Evolutionary conservation across 2,329 filamentous ascomycete species (phyloP).

Genomic region (Colletotrichum paranaense): DNA sequence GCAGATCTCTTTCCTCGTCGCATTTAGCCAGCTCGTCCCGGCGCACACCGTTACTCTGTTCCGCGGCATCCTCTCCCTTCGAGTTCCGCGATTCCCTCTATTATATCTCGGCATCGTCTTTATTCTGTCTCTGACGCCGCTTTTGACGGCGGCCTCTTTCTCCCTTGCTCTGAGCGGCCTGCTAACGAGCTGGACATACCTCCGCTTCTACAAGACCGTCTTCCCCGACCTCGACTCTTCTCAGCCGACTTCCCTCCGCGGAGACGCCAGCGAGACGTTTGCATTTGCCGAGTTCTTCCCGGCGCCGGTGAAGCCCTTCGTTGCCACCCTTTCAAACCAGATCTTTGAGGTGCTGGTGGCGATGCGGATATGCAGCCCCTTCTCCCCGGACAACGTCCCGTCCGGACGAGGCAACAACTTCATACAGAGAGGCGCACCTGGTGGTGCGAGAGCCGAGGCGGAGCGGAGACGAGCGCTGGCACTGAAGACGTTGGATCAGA

Average conservation of each 20-base stretch:
- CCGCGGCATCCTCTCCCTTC: slow-evolving; percentile 87
- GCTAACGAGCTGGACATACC: slow-evolving; percentile 91
- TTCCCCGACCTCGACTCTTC: slow-evolving; percentile 75
- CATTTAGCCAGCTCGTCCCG: slow-evolving; percentile 96
- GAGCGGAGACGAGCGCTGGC: slow-evolving; percentile 90
- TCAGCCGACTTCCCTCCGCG: slow-evolving; percentile 74
- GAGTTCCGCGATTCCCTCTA: slow-evolving; percentile 79
- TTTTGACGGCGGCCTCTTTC: slow-evolving; percentile 77
- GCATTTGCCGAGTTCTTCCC: slow-evolving; percentile 97
- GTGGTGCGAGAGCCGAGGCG: slow-evolving; percentile 87
- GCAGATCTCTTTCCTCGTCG: slow-evolving; percentile 93
- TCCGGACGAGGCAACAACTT: slow-evolving; percentile 74
- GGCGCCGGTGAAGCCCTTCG: slow-evolving; percentile 80
- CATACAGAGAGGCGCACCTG: slow-evolving; percentile 66
- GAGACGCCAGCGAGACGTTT: slow-evolving; percentile 96
- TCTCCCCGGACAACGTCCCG: slow-evolving; percentile 83
- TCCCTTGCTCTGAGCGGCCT: slow-evolving; percentile 86
- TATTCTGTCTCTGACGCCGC: slow-evolving; percentile 67
- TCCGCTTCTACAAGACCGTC: slow-evolving; percentile 90
- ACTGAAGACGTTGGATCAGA: slow-evolving; percentile 90
- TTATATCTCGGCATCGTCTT: slow-evolving; percentile 81
- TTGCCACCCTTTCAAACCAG: slow-evolving; percentile 78
- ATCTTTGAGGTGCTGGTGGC: slow-evolving; percentile 82
- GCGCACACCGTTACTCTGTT: slow-evolving; percentile 97
- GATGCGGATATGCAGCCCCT: slow-evolving; percentile 84